These are phyloP conservation scores for Uronychia setigera DNA, from an alignment of 73 alveolate species.

Conservation along the genomic window DNA sequence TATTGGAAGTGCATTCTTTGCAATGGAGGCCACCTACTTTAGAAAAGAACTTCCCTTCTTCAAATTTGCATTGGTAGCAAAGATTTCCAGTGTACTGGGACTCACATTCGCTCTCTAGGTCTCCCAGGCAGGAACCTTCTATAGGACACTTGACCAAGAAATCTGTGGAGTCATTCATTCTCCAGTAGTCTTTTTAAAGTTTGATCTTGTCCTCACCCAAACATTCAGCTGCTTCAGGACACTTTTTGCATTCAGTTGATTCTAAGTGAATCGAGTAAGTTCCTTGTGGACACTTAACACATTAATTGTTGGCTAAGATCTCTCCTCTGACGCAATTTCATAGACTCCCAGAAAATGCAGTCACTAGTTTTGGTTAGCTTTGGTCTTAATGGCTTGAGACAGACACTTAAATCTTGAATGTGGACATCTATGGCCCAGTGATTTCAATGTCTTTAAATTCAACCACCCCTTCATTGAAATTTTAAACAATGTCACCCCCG, in stretches of 20 bases:
- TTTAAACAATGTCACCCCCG: too few species aligned
- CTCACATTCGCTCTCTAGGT: background rate
- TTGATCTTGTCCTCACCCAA: background rate
- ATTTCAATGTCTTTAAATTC: too few species aligned
- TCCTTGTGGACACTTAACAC: background rate
- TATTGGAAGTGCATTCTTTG: background rate
- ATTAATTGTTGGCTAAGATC: background rate
- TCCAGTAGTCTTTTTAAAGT: background rate
- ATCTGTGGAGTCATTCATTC: background rate
- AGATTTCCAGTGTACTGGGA: background rate
- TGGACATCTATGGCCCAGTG: too few species aligned
- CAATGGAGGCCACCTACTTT: background rate
- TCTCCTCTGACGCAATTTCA: background rate
- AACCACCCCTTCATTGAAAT: too few species aligned
- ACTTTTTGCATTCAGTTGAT: background rate
- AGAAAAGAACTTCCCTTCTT: background rate
- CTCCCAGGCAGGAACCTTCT: conserved; percentile 5
- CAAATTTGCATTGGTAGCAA: background rate
- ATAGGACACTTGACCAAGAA: background rate
- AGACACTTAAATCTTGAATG: too few species aligned
- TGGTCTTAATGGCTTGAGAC: too few species aligned
- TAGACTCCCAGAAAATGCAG: too few species aligned
- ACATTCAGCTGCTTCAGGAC: background rate
- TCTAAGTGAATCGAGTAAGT: background rate
- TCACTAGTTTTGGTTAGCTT: too few species aligned